Percentiles rank a stretch among this genome's conserved stretches.
These are phyloP conservation scores for Fusarium tjaetaba DNA, from an alignment of 2,329 filamentous ascomycete species.

Conservation along the genomic window DNA sequence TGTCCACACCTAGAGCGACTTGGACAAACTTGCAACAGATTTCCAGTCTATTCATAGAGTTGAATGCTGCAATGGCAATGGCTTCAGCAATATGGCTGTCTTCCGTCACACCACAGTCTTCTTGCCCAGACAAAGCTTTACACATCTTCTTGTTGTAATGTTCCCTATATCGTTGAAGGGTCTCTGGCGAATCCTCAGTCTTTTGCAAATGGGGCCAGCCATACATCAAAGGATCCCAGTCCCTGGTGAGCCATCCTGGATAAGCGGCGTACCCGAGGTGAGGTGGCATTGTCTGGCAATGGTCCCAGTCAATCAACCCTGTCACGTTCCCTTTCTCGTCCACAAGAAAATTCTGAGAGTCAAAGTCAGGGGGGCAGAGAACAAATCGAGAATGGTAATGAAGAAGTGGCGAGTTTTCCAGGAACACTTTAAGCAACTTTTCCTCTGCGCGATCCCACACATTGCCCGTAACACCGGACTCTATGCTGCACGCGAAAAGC, in stretches of 20 bases:
- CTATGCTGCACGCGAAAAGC: not conserved
- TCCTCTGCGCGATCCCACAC: not conserved
- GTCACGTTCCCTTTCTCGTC: not conserved
- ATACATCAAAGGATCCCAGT: constrained; percentile 13
- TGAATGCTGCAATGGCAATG: not conserved
- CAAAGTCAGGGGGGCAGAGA: not conserved
- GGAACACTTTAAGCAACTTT: not conserved
- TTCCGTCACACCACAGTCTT: not conserved
- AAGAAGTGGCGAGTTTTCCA: not conserved
- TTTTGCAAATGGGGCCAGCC: not conserved
- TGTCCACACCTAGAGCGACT: not conserved
- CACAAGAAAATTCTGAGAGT: not conserved
- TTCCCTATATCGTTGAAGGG: rapidly evolving
- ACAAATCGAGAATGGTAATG: not conserved
- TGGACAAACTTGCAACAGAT: not conserved
- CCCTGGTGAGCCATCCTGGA: not conserved
- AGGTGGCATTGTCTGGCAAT: not conserved
- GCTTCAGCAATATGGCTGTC: not conserved
- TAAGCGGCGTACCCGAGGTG: not conserved
- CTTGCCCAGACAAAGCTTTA: not conserved
- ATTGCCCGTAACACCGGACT: not conserved
- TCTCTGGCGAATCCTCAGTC: not conserved
- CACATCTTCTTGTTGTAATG: not conserved
- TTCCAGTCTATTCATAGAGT: rapidly evolving
- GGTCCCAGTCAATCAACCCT: not conserved